phyloP scores from a whole-genome alignment of 202 grass and related monocot genomes.

The Schoenoplectus triqueter region DNA sequence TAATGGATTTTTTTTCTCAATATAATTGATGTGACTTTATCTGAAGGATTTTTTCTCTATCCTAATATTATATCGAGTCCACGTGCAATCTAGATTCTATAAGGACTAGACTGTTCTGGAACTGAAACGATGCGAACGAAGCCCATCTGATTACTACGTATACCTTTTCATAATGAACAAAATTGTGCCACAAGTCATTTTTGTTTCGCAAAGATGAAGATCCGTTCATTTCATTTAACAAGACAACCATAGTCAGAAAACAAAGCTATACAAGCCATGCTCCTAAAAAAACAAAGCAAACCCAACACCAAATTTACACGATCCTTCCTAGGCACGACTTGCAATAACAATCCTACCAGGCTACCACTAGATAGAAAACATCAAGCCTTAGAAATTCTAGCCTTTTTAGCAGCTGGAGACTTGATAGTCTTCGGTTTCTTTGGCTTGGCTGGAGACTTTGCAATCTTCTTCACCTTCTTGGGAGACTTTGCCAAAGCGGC shows the following conservation, averaged over 20 bases:
- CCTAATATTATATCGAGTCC: no score
- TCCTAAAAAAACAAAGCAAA: not conserved
- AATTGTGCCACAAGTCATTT: not conserved
- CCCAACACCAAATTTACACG: slow-evolving; percentile 11
- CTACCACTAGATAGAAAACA: slow-evolving; percentile 22
- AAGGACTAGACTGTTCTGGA: not conserved
- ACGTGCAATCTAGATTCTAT: no score
- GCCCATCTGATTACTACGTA: no score
- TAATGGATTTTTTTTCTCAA: no score
- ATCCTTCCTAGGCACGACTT: not conserved
- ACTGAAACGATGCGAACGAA: not conserved
- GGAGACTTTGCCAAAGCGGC: not conserved
- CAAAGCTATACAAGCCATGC: not conserved
- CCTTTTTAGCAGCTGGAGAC: slow-evolving; percentile 49
- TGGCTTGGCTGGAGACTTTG: slow-evolving; percentile 50
- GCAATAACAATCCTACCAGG: not conserved
- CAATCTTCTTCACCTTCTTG: slow-evolving; percentile 46
- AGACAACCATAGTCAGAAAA: not conserved
- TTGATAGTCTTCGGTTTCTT: slow-evolving; percentile 73
- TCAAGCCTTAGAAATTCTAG: slow-evolving; percentile 20
- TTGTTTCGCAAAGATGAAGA: not conserved
- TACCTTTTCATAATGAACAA: not conserved
- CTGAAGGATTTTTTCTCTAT: no score
- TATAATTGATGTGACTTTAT: no score
- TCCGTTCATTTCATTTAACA: not conserved